Evolutionary conservation across 345 rosid species (phyloP).

Genomic region (Melaleuca quinquenervia): DNA sequence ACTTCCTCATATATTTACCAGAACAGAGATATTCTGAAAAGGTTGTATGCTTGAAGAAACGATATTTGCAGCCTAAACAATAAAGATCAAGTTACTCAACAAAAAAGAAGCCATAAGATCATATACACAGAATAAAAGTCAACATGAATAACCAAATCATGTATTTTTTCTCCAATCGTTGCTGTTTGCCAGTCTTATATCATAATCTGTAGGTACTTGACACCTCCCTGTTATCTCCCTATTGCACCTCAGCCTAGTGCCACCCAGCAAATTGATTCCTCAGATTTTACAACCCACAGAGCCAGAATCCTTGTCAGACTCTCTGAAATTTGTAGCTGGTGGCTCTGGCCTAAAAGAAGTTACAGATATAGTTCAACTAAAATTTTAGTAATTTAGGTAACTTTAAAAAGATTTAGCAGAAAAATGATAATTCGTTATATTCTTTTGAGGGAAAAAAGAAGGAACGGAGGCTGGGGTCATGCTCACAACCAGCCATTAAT

Average conservation of each 20-base stretch:
- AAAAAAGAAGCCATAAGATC: not conserved
- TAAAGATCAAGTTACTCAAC: not conserved
- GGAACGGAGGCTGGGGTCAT: not conserved
- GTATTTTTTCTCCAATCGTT: not conserved
- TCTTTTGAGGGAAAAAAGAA: not conserved
- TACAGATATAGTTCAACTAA: not conserved
- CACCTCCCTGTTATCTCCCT: not conserved
- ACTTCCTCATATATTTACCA: constrained; percentile 25
- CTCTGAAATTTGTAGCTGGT: not conserved
- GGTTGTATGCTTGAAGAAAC: constrained; percentile 83
- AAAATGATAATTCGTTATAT: not conserved
- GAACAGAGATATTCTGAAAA: constrained; percentile 48
- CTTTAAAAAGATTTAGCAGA: not conserved
- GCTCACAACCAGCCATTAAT: not conserved
- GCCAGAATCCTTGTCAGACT: not conserved
- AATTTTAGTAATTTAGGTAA: not conserved
- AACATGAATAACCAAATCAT: not conserved
- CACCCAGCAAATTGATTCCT: not conserved
- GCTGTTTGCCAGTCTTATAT: not conserved
- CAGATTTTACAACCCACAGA: not conserved
- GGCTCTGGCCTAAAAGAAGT: not conserved
- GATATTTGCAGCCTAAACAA: constrained; percentile 53
- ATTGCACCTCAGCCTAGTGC: not conserved
- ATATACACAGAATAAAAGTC: not conserved
- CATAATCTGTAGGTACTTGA: not conserved